Conservation (phyloP, 2,329 filamentous ascomycete species). For the Monosporascus sp. region DNA sequence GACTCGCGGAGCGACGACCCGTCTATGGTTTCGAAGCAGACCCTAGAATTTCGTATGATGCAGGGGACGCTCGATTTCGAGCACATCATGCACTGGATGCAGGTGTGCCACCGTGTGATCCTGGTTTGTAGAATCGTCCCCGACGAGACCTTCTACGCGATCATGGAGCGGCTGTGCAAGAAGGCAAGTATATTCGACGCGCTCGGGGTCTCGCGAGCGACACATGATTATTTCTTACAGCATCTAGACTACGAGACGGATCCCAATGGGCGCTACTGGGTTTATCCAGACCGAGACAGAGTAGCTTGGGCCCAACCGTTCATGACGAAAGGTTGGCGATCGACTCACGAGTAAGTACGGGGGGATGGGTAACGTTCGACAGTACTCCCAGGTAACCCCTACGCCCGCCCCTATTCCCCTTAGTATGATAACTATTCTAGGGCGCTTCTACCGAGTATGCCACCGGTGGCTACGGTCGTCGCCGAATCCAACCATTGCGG, state of each 20-base stretch:
- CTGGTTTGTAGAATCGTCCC: conserved; percentile 35
- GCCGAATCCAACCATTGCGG: too few species aligned
- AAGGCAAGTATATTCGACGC: background rate
- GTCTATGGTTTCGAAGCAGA: background rate
- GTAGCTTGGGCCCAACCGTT: conserved; percentile 16
- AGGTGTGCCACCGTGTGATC: conserved; percentile 10
- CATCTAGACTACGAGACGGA: background rate
- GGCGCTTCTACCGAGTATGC: too few species aligned
- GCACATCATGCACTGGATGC: conserved; percentile 17
- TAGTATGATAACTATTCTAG: too few species aligned
- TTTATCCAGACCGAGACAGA: conserved; percentile 37
- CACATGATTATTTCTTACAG: background rate
- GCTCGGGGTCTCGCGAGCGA: background rate
- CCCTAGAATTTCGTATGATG: conserved; percentile 17
- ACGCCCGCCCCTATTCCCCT: too few species aligned
- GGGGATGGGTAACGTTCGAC: too few species aligned
- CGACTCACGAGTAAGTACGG: conserved; percentile 4
- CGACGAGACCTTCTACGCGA: background rate
- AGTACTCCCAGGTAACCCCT: too few species aligned
- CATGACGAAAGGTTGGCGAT: conserved; percentile 11
- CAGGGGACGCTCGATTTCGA: conserved; percentile 19
- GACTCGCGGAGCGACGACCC: background rate
- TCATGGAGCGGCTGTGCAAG: background rate
- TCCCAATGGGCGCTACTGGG: conserved; percentile 16
- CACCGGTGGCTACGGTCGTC: too few species aligned